phyloP scores from a whole-genome alignment of 306 rosid species.

The Prunus armeniaca region DNA sequence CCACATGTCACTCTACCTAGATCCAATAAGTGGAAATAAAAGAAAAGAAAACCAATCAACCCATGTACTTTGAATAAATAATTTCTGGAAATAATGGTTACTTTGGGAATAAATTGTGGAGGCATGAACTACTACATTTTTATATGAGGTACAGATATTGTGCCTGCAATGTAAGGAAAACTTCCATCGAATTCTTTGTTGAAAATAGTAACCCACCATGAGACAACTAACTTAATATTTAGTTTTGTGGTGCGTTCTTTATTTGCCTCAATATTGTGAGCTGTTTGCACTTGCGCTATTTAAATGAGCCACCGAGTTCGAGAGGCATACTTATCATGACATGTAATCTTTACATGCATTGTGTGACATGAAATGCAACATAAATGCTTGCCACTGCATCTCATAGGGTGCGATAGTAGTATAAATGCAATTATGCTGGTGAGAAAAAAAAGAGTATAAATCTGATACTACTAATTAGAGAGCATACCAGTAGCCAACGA shows the following conservation, averaged over 20 bases:
- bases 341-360: neutral
- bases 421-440: neutral
- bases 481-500: constrained; percentile 78
- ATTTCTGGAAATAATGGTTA: neutral
- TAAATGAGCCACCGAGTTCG: neutral
- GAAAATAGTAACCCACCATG: neutral
- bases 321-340: neutral
- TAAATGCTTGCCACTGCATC: neutral
- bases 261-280: neutral
- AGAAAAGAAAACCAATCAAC: neutral
- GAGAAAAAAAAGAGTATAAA: neutral
- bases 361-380: neutral
- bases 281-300: neutral
- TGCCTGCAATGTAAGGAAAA: neutral
- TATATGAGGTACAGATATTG: neutral
- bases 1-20: neutral
- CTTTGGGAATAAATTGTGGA: neutral
- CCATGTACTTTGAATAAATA: neutral
- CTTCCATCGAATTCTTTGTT: neutral
- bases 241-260: neutral
- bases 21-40: too few relatives aligned
- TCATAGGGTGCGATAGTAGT: neutral
- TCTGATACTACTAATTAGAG: constrained; percentile 7
- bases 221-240: neutral
- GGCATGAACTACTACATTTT: neutral